These are phyloP conservation scores for Wolfiporia cocos DNA, from an alignment of 1,284 basidiomycete species.

Conservation along the genomic window DNA sequence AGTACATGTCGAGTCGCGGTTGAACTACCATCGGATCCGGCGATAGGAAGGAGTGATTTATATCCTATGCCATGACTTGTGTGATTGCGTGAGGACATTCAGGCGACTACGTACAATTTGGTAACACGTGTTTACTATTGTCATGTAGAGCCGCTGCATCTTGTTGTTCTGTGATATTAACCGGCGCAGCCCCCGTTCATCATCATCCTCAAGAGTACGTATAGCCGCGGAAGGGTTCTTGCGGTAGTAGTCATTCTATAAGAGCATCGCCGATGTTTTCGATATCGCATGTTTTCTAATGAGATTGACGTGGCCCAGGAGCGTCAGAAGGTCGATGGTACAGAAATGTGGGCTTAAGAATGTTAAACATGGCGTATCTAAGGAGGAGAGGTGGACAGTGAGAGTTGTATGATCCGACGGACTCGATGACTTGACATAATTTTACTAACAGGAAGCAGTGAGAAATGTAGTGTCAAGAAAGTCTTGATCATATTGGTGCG, in stretches of 20 bases:
- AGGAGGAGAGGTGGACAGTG: no score
- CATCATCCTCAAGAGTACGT: not conserved
- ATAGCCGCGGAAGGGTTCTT: not conserved
- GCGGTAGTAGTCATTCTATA: not conserved
- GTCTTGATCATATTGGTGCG: no score
- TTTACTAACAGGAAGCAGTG: no score
- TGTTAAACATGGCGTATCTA: no score
- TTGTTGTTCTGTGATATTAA: not conserved
- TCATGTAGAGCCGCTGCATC: not conserved
- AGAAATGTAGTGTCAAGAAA: no score
- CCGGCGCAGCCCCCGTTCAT: not conserved
- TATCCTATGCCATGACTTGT: not conserved
- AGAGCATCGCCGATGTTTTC: not conserved
- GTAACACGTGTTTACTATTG: not conserved
- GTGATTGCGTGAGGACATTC: not conserved
- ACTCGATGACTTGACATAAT: no score
- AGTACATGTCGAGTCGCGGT: not conserved
- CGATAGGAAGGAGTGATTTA: not conserved
- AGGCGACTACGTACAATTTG: not conserved
- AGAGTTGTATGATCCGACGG: no score
- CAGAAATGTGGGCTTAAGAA: no score
- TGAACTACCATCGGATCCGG: not conserved
- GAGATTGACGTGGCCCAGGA: slow-evolving; percentile 1
- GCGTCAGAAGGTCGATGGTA: no score
- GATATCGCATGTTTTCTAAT: not conserved